Percentiles rank a stretch among this genome's conserved stretches.
These are phyloP conservation scores for Metschnikowia anglica DNA, from an alignment of 805 yeast species.

Conservation along the genomic window DNA sequence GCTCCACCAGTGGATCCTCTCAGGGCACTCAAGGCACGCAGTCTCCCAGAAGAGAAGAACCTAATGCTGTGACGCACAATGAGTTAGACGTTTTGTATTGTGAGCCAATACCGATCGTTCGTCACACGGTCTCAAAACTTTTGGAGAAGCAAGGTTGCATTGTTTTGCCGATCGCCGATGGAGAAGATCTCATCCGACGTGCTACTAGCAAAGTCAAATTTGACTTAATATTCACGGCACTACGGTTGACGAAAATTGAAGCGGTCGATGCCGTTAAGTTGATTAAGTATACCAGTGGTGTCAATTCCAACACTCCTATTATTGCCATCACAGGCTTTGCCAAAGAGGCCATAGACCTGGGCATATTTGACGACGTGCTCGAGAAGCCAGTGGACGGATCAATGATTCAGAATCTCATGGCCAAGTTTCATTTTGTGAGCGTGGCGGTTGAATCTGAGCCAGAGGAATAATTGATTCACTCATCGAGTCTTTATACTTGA, in stretches of 20 bases:
- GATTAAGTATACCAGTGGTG: constrained; percentile 69
- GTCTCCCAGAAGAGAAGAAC: constrained; percentile 7
- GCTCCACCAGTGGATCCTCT: constrained; percentile 15
- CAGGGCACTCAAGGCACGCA: constrained; percentile 11
- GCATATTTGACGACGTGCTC: constrained; percentile 63
- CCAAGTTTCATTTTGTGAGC: constrained; percentile 13
- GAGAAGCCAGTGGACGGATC: constrained; percentile 60
- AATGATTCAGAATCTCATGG: constrained; percentile 13
- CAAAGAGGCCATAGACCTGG: constrained; percentile 58
- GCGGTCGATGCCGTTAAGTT: constrained; percentile 76
- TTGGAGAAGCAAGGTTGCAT: constrained; percentile 73
- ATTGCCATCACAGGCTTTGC: constrained; percentile 72
- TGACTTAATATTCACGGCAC: constrained; percentile 78
- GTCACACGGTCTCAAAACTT: constrained; percentile 63
- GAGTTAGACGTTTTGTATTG: constrained; percentile 73
- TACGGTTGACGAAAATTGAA: constrained; percentile 63
- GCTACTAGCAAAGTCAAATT: constrained; percentile 82
- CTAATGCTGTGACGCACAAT: constrained; percentile 3
- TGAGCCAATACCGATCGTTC: constrained; percentile 81
- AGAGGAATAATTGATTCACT: constrained; percentile 7
- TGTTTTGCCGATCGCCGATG: constrained; percentile 72
- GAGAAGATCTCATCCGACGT: constrained; percentile 78
- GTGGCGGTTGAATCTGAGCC: constrained; percentile 20
- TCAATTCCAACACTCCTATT: constrained; percentile 75
- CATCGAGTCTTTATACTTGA: neutral